Percentiles rank a stretch among this genome's conserved stretches.
These are phyloP conservation scores for Pseudophaeomoniella oleicola DNA, from an alignment of 2,329 filamentous ascomycete species.

Conservation along the genomic window DNA sequence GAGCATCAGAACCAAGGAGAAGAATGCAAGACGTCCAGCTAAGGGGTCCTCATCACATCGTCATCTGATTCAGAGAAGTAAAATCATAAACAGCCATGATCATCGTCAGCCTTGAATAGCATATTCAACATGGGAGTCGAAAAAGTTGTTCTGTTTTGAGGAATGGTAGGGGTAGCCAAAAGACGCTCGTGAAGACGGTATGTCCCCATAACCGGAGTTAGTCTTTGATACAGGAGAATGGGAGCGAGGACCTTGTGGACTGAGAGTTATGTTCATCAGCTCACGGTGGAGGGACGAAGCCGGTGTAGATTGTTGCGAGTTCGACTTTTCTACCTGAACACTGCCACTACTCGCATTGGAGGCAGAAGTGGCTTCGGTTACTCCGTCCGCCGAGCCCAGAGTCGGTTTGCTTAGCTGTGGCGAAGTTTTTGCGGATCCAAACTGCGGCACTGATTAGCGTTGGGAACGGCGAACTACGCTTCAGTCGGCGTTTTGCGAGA, in stretches of 20 bases:
- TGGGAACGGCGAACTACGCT: constrained; percentile 2
- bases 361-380: constrained; percentile 16
- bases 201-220: constrained; percentile 23
- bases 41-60: too few species aligned
- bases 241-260: constrained; percentile 22
- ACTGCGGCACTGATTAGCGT: constrained; percentile 27
- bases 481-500: constrained; percentile 23
- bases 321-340: constrained; percentile 1
- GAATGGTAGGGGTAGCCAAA: constrained; percentile 28
- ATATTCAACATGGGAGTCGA: constrained; percentile 12
- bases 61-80: too few species aligned
- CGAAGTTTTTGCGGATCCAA: constrained; percentile 32
- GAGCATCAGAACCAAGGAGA: too few species aligned
- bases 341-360: constrained; percentile 10
- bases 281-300: constrained; percentile 2
- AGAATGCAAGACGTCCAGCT: not conserved
- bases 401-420: constrained; percentile 10
- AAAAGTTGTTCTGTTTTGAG: constrained; percentile 25
- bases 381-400: constrained; percentile 20
- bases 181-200: constrained; percentile 19
- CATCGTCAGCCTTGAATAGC: constrained; percentile 4
- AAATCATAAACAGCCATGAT: too few species aligned
- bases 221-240: constrained; percentile 26
- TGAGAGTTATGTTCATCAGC: constrained; percentile 13
- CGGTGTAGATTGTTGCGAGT: constrained; percentile 4